Percentiles rank a stretch among this genome's conserved stretches.
phyloP scores from a whole-genome alignment of 2,329 filamentous ascomycete species.

The Pyrenochaeta sp. region DNA sequence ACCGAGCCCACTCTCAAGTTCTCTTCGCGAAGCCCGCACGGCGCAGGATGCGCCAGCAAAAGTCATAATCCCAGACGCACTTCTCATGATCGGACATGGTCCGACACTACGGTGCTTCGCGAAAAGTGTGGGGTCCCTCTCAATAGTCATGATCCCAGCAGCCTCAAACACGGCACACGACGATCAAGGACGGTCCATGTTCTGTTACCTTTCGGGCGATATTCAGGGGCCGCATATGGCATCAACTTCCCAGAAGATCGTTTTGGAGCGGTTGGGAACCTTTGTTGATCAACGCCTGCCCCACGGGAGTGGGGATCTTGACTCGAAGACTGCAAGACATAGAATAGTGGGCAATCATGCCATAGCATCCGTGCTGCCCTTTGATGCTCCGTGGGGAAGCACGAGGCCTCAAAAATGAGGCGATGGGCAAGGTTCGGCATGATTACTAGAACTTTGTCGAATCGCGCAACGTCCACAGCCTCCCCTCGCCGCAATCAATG shows the following conservation, averaged over 20 bases:
- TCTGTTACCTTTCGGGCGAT: constrained; percentile 7
- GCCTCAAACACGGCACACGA: background rate
- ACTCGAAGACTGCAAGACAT: constrained; percentile 25
- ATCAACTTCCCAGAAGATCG: constrained; percentile 11
- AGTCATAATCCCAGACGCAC: constrained; percentile 14
- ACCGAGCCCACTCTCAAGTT: constrained; percentile 12
- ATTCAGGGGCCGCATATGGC: constrained; percentile 11
- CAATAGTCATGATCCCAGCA: constrained; percentile 9
- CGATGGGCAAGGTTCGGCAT: constrained; percentile 8
- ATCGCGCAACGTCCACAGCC: constrained; percentile 1
- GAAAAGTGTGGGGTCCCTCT: constrained; percentile 6
- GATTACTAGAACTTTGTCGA: background rate
- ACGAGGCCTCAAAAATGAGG: constrained; percentile 13
- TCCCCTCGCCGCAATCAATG: constrained; percentile 3
- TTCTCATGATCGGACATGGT: constrained; percentile 10
- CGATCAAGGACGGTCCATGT: constrained; percentile 21
- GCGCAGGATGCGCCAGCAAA: constrained; percentile 12
- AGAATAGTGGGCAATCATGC: constrained; percentile 20
- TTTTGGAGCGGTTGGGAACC: constrained; percentile 10
- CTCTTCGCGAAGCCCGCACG: constrained; percentile 7
- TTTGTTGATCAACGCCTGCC: constrained; percentile 1
- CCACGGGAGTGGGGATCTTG: constrained; percentile 15
- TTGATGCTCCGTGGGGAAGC: constrained; percentile 5
- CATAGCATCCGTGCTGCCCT: constrained; percentile 6
- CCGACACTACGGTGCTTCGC: constrained; percentile 11